These are phyloP conservation scores for Cnidoscolus chayamansa DNA, from an alignment of 441 rosid species.

Conservation along the genomic window DNA sequence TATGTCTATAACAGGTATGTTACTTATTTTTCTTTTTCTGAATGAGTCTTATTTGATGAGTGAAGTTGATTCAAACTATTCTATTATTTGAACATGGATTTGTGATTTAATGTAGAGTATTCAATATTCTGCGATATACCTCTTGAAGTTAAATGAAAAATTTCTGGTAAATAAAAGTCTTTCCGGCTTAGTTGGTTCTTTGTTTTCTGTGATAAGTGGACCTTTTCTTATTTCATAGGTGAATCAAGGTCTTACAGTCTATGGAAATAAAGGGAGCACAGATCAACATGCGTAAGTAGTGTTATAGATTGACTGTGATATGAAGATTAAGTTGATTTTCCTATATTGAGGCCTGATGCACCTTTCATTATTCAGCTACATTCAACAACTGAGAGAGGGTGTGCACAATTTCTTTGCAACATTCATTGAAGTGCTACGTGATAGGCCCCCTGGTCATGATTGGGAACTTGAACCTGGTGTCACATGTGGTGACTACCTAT, in stretches of 20 bases:
- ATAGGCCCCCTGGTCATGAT: conserved; percentile 98
- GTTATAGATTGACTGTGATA: conserved; percentile 16
- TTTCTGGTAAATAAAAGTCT: neutral
- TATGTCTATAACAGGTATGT: neutral
- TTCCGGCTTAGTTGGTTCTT: neutral
- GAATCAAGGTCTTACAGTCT: conserved; percentile 88
- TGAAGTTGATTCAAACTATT: neutral
- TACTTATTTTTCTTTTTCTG: neutral
- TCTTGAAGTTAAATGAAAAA: neutral
- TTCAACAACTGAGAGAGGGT: conserved; percentile 97
- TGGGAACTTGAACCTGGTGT: conserved; percentile 99
- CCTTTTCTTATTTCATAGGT: conserved; percentile 12
- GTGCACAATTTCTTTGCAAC: conserved; percentile 95
- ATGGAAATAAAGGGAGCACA: conserved; percentile 99
- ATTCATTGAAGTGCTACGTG: conserved; percentile 90
- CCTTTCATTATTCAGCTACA: conserved; percentile 50
- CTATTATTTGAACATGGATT: neutral
- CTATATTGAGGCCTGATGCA: conserved; percentile 13
- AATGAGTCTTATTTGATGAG: neutral
- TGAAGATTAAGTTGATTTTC: conserved; percentile 9
- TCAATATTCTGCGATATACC: neutral
- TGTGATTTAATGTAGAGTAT: neutral
- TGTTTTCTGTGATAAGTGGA: conserved; percentile 1
- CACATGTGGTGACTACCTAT: conserved; percentile 95
- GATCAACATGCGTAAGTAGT: conserved; percentile 95